A percentile compares a stretch with the other conserved stretches of the same genome.
Evolutionary conservation across 2,329 filamentous ascomycete genomes (phyloP).

Genomic region (Fusarium sp.): DNA sequence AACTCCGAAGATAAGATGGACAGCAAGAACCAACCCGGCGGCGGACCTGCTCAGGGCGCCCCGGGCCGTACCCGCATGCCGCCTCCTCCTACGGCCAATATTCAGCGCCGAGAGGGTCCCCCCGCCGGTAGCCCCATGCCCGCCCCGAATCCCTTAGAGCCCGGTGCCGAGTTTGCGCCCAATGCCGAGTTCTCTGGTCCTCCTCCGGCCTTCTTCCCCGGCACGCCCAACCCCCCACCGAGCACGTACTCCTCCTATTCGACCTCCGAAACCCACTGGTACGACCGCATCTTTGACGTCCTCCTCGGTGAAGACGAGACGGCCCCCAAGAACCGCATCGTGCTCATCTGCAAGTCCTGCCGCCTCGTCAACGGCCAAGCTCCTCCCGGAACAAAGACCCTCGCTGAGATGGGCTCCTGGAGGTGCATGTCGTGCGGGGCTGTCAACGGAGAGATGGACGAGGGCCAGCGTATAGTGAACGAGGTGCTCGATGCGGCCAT

Average conservation of each 20-base stretch:
- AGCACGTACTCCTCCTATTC: conserved; percentile 31
- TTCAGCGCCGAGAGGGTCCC: conserved; percentile 57
- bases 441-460: conserved; percentile 84
- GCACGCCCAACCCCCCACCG: conserved; percentile 37
- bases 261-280: conserved; percentile 76
- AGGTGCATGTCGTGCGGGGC: conserved; percentile 86
- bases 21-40: conserved; percentile 28
- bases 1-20: conserved; percentile 24
- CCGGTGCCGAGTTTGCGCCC: conserved; percentile 76
- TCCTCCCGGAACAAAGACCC: conserved; percentile 81
- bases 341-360: conserved; percentile 84
- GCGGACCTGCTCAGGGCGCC: conserved; percentile 21
- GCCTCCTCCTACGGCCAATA: conserved; percentile 74
- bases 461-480: conserved; percentile 77
- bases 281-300: conserved; percentile 92
- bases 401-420: conserved; percentile 88
- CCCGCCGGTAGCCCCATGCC: conserved; percentile 46
- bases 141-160: conserved; percentile 49
- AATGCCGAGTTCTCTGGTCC: conserved; percentile 64
- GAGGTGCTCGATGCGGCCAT: conserved; percentile 63
- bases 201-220: conserved; percentile 57
- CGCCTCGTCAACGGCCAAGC: conserved; percentile 95
- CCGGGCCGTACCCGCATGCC: conserved; percentile 60
- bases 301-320: conserved; percentile 96
- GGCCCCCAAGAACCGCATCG: conserved; percentile 88